phyloP scores from a whole-genome alignment of 2,329 filamentous ascomycete species.

The Rutstroemia sp. region DNA sequence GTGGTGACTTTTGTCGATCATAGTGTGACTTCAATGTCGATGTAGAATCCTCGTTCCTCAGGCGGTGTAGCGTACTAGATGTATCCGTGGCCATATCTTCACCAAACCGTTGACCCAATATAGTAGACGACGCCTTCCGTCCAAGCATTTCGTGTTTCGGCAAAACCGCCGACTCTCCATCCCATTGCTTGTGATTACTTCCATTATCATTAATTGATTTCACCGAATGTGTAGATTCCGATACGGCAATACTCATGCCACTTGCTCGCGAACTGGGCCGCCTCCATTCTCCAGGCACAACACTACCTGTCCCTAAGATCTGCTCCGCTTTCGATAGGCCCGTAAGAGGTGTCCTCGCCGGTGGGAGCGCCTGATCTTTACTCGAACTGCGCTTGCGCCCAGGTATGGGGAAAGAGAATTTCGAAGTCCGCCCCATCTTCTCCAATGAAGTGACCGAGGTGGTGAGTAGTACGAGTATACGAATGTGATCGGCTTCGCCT shows the following conservation, averaged over 20 bases:
- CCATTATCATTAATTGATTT: slow-evolving; percentile 19
- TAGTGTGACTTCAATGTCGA: slow-evolving; percentile 41
- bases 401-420: slow-evolving; percentile 31
- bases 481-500: background rate
- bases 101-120: slow-evolving; percentile 34
- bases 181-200: slow-evolving; percentile 21
- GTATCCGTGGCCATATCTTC: slow-evolving; percentile 30
- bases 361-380: slow-evolving; percentile 9
- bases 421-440: slow-evolving; percentile 30
- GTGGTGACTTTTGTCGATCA: slow-evolving; percentile 35
- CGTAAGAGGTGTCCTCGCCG: background rate
- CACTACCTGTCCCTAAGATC: slow-evolving; percentile 19
- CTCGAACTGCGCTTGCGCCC: slow-evolving; percentile 22
- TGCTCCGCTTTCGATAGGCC: slow-evolving; percentile 28
- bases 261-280: slow-evolving; percentile 30
- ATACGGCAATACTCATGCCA: slow-evolving; percentile 35
- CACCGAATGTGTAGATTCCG: slow-evolving; percentile 24
- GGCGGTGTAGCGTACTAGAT: slow-evolving; percentile 25
- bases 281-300: slow-evolving; percentile 20
- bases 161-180: slow-evolving; percentile 21
- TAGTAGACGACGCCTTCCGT: slow-evolving; percentile 39
- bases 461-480: background rate
- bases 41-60: slow-evolving; percentile 34
- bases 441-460: background rate
- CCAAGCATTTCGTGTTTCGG: slow-evolving; percentile 27